Base-by-base conservation (phyloP, 139 green algal species). In the Choricystis sp. region DNA sequence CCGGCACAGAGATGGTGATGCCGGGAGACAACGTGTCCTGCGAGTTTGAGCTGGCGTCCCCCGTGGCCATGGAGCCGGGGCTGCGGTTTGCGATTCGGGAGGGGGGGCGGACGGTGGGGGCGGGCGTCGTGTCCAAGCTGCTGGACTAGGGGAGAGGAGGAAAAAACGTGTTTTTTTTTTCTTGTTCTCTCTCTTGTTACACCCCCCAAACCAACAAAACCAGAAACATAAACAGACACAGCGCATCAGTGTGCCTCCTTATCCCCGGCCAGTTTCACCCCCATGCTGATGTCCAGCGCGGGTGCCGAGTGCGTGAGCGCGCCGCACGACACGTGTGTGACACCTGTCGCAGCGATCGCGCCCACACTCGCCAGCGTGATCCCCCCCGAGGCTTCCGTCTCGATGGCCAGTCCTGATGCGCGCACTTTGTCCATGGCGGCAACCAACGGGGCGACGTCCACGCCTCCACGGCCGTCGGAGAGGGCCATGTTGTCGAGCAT, bases 401-500 rank as follows among this genome's bases (percentile, higher is more conserved):
- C 85, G 16, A 94, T 56, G 20, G 59, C 26, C 14, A 23, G 30
- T 4, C 66, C 69, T 26, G 16, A 29, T 16, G 40, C 40, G 3
- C 69, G 60, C 20, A 89, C 71, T 24, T 81, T 63, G 26, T 62
- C 57, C 29, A 89, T 75, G 14, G 78, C 73, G 27, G 85, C 57
- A 20, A 73, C 31, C 26, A 98, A 75, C 61, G 87, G 75, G 20
- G 80, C 86, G 2, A 94, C 76, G 65, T 98, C 90, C 60, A 98
- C 80, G 0, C 76, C 21, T 19, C 78, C 72, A 29, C 24, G 14
- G 16, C 16, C 20, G 31, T 83, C 69, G 56, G 59, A 73, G 48
- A 55, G 59, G 4, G 82, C 79, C 94, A 99, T 99, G 81, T 99
- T 99, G 81, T 99, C 94, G 26, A 99, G 81, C 94, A 99, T 97